Evolutionary conservation across 805 yeast species (phyloP), one percentile per base, ranked within the genome.

Genomic region (Candida quercuum): DNA sequence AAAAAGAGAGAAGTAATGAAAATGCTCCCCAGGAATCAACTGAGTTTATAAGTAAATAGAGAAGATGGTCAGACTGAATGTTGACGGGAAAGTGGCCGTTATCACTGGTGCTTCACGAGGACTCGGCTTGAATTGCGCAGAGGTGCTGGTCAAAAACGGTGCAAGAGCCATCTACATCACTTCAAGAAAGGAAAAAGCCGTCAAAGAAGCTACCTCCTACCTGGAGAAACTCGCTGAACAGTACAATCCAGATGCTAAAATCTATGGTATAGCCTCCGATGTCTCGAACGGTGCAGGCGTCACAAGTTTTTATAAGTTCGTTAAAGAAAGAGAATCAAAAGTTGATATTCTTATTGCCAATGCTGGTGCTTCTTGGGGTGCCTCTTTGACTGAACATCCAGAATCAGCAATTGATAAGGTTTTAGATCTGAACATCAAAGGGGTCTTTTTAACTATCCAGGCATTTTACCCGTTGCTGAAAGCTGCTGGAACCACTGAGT

Each of bases 281-380:
- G 59, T 78, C 38, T 68, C 80, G 14, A 63, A 57, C 27, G 71
- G 67, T 27, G 63, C 55, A 11, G 83, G 81, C 9, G 68, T 70
- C 35, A 59, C 63, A 37, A 45, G 58, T 16, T 70, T 82, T 43
- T 59, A 49, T 33, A 57, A 64, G 6, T 67, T 64, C 27, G 71
- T 72, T 13, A 42, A 56, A 13, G 71, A 72, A 19, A 56, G 57
- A 14, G 59, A 55, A 35, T 19, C 51, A 12, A 64, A 68, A 48
- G 67, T 81, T 26, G 77, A 82, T 56, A 78, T 82, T 42, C 66
- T 82, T 44, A 67, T 80, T 48, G 86, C 88, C 34, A 83, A 82
- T 51, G 89, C 91, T 6, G 91, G 91, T 22, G 87, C 88, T 8
- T 61, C 81, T 12, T 82, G 89, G 89, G 89, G 88, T 15, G 80